These are phyloP conservation scores for Microdochium paspali DNA, from an alignment of 2,329 filamentous ascomycete genomes.

Conservation along the genomic window DNA sequence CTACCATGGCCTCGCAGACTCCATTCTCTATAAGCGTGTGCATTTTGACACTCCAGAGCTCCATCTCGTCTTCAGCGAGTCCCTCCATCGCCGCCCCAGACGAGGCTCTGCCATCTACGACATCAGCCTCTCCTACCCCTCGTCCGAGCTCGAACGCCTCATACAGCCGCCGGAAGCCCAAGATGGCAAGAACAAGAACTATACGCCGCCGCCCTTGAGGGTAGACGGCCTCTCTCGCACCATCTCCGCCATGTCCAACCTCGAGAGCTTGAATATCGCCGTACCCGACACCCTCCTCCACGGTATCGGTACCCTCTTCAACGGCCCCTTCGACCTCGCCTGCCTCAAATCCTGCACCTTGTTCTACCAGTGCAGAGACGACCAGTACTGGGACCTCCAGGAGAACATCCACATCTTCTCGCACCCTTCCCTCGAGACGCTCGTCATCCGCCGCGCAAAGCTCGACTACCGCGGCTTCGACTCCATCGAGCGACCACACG, in stretches of 20 bases:
- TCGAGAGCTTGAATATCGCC: slow-evolving; percentile 34
- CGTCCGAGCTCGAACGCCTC: slow-evolving; percentile 30
- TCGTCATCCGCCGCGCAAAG: slow-evolving; percentile 32
- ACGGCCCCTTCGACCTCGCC: slow-evolving; percentile 39
- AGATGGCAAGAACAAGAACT: slow-evolving; percentile 23
- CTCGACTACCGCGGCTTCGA: slow-evolving; percentile 38
- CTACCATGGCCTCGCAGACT: slow-evolving; percentile 34
- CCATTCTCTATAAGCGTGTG: slow-evolving; percentile 35
- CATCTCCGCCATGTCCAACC: slow-evolving; percentile 38
- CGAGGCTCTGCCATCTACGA: slow-evolving; percentile 36
- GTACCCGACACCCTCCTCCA: slow-evolving; percentile 32
- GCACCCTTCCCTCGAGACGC: slow-evolving; percentile 35
- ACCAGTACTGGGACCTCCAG: slow-evolving; percentile 38
- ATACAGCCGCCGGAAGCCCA: slow-evolving; percentile 16
- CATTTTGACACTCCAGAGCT: slow-evolving; percentile 35
- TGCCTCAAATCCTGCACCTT: slow-evolving; percentile 35
- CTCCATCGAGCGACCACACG: slow-evolving; percentile 34
- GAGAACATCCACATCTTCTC: slow-evolving; percentile 43
- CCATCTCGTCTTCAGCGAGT: slow-evolving; percentile 37
- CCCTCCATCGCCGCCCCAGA: slow-evolving; percentile 32
- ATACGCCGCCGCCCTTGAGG: slow-evolving; percentile 14
- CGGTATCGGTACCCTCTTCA: slow-evolving; percentile 38
- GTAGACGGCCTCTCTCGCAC: slow-evolving; percentile 35
- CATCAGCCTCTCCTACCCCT: slow-evolving; percentile 34
- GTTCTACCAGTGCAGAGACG: slow-evolving; percentile 33